These are phyloP conservation scores for Noccaea bulbosa DNA, from an alignment of 345 rosid genomes.

Conservation along the genomic window DNA sequence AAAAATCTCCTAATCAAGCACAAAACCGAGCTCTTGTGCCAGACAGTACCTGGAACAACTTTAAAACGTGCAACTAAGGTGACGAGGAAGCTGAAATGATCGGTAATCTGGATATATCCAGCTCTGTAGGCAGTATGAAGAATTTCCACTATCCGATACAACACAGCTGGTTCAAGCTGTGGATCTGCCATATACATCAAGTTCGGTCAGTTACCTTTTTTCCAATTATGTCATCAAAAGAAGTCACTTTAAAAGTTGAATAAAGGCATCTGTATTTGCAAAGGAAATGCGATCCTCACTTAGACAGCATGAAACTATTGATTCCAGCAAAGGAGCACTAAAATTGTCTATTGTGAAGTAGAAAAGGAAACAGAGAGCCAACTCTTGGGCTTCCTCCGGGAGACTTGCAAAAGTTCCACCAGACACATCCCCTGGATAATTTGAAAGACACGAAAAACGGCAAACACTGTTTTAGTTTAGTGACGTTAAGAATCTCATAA, in stretches of 20 bases:
- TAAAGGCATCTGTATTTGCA: neutral
- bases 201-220: constrained; percentile 24
- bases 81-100: constrained; percentile 68
- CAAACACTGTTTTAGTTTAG: constrained; percentile 23
- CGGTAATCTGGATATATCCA: constrained; percentile 70
- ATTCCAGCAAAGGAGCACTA: constrained; percentile 55
- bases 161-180: constrained; percentile 59
- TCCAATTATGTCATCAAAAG: constrained; percentile 8
- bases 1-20: constrained; percentile 13
- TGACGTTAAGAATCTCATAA: constrained; percentile 5
- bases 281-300: constrained; percentile 50
- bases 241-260: constrained; percentile 18
- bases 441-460: constrained; percentile 23
- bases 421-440: constrained; percentile 52
- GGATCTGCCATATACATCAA: constrained; percentile 53
- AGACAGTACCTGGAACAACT: constrained; percentile 61
- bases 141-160: constrained; percentile 62
- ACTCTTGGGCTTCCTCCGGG: constrained; percentile 65
- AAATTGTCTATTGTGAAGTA: constrained; percentile 57
- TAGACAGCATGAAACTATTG: constrained; percentile 70
- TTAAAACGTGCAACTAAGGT: constrained; percentile 62
- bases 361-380: constrained; percentile 64
- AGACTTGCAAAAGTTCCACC: constrained; percentile 81
- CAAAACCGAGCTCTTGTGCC: neutral
- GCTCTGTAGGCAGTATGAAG: constrained; percentile 62